These are phyloP conservation scores for Castanea crenata DNA, from an alignment of 306 rosid species.

Conservation along the genomic window DNA sequence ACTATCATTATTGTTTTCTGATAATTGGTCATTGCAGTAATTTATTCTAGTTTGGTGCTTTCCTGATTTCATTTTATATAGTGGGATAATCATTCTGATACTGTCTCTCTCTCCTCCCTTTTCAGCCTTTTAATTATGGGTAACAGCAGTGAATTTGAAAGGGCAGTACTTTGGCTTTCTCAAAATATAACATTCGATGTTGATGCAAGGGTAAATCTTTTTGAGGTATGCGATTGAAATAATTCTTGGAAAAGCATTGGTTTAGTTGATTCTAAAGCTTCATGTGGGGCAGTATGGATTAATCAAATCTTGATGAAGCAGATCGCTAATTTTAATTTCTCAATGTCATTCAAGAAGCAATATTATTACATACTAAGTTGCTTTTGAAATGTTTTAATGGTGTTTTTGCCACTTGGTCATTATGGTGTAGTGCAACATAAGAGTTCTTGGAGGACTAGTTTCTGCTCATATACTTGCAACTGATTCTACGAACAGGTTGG, in stretches of 20 bases:
- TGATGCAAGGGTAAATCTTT: conserved; percentile 91
- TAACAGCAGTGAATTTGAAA: conserved; percentile 79
- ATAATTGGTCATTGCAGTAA: not conserved
- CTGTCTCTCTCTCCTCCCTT: conserved; percentile 9
- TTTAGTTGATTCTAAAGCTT: conserved; percentile 22
- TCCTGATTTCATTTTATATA: conserved; percentile 3
- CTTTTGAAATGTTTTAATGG: conserved; percentile 22
- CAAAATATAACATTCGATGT: conserved; percentile 76
- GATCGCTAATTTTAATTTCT: conserved; percentile 18
- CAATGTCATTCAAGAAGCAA: conserved; percentile 18
- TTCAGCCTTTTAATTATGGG: conserved; percentile 86
- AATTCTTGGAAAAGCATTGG: conserved; percentile 1
- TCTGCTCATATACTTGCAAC: conserved; percentile 96
- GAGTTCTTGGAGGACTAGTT: conserved; percentile 97
- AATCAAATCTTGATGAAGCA: conserved; percentile 18
- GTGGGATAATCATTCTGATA: conserved; percentile 21
- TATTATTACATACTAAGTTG: conserved; percentile 9
- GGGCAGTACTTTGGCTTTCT: conserved; percentile 86
- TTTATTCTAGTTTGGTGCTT: conserved; percentile 3
- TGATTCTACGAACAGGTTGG: conserved; percentile 68
- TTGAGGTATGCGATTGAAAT: conserved; percentile 55
- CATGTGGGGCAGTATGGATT: not conserved
- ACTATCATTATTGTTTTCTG: not conserved
- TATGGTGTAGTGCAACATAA: conserved; percentile 87
- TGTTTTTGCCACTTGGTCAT: conserved; percentile 37